Conservation (phyloP, 2,329 filamentous ascomycete species). For the Zymoseptoria ardabiliae region DNA sequence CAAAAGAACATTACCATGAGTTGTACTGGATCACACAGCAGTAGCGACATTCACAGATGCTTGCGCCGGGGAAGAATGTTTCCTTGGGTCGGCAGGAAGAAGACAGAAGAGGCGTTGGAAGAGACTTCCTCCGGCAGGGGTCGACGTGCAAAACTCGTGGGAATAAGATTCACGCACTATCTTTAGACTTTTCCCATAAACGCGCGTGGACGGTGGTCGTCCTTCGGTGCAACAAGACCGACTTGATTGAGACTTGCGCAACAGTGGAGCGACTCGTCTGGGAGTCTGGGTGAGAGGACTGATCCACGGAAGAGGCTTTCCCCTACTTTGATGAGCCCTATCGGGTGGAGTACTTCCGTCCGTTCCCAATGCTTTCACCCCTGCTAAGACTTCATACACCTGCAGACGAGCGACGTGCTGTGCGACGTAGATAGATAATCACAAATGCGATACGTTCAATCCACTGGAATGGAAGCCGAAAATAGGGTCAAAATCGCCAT, state of each 20-base stretch:
- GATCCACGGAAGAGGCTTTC: not conserved
- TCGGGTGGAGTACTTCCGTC: not conserved
- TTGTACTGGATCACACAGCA: not conserved
- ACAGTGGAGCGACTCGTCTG: not conserved
- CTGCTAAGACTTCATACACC: not conserved
- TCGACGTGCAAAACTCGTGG: constrained; percentile 1
- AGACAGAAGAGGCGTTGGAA: not conserved
- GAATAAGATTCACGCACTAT: constrained; percentile 2
- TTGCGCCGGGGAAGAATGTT: constrained; percentile 3
- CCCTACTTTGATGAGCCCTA: not conserved
- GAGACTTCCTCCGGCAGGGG: constrained; percentile 5
- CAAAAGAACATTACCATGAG: constrained; percentile 8
- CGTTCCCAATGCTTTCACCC: not conserved
- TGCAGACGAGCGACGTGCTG: not conserved
- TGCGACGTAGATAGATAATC: not conserved
- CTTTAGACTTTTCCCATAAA: not conserved
- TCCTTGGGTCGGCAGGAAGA: not conserved
- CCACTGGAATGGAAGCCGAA: not conserved
- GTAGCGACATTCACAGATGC: not conserved
- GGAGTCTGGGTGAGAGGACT: too few species aligned
- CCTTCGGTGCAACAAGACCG: constrained; percentile 9
- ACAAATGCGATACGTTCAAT: not conserved
- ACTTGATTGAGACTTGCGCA: not conserved
- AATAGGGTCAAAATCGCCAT: constrained; percentile 33
- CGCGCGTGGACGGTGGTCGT: constrained; percentile 1